Percentiles rank a stretch among this genome's conserved stretches.
Evolutionary conservation across 2,329 filamentous ascomycete species (phyloP).

Genomic region (Sclerotinia nivalis): DNA sequence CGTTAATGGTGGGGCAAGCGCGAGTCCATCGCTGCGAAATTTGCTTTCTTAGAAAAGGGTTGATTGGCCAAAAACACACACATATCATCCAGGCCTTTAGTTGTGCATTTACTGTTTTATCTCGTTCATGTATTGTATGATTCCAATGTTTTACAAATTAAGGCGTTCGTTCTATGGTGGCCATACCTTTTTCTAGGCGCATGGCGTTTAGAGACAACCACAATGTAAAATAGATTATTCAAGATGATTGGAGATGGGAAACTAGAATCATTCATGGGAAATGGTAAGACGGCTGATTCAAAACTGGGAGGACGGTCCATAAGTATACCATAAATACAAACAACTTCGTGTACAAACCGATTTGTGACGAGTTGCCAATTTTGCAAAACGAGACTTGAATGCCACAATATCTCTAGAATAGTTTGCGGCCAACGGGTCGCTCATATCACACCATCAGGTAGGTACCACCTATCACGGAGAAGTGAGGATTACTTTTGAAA

Average conservation of each 20-base stretch:
- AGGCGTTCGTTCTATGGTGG: conserved; percentile 19
- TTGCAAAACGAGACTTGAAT: not conserved
- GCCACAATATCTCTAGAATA: not conserved
- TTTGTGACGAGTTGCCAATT: not conserved
- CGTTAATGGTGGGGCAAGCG: conserved; percentile 67
- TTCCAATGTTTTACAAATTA: conserved; percentile 4
- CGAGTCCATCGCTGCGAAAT: conserved; percentile 74
- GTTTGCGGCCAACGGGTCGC: too few relatives aligned
- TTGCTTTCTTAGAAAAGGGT: conserved; percentile 58
- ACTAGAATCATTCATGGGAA: conserved; percentile 13
- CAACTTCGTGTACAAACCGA: not conserved
- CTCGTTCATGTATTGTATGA: conserved; percentile 43
- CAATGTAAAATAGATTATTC: conserved; percentile 20
- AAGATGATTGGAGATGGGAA: not conserved
- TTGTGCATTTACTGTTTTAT: conserved; percentile 41
- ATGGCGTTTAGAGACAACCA: conserved; percentile 19
- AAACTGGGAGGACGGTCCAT: not conserved
- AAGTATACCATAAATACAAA: not conserved
- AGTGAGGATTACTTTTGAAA: not conserved
- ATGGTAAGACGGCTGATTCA: not conserved
- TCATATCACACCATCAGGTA: not conserved
- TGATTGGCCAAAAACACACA: not conserved
- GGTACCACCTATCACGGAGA: not conserved
- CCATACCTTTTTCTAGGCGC: conserved; percentile 12
- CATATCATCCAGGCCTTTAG: not conserved